These are phyloP conservation scores for Colletotrichum navitas DNA, from an alignment of 2,329 filamentous ascomycete species.

Conservation along the genomic window DNA sequence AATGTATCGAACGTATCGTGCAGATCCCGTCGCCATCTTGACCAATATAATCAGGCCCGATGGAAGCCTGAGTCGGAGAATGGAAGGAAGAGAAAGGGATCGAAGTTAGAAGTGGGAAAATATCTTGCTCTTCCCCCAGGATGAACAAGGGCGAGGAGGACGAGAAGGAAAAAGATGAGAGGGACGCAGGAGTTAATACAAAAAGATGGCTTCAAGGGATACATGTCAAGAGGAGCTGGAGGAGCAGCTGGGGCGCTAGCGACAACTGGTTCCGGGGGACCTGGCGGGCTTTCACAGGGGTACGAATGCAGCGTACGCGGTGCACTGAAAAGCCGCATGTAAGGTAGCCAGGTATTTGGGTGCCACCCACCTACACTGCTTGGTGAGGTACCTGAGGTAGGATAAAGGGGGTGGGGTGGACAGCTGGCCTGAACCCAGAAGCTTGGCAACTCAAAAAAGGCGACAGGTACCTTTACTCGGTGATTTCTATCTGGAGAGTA, in stretches of 20 bases:
- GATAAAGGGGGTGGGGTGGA: conserved; percentile 30
- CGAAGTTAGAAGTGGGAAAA: conserved; percentile 14
- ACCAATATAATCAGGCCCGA: conserved; percentile 39
- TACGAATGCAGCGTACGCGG: conserved; percentile 38
- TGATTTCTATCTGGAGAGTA: background rate
- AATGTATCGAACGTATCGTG: conserved; percentile 82
- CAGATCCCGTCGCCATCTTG: conserved; percentile 75
- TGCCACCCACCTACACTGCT: too few species aligned
- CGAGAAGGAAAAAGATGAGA: background rate
- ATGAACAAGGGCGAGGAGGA: conserved; percentile 10
- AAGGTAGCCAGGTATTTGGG: background rate
- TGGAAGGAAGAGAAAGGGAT: conserved; percentile 4
- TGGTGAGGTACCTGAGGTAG: too few species aligned
- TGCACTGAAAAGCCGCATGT: background rate
- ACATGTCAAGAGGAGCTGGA: conserved; percentile 36
- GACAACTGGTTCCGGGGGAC: conserved; percentile 12
- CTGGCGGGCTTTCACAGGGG: conserved; percentile 31
- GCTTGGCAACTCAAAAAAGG: conserved; percentile 29
- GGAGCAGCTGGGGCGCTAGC: conserved; percentile 16
- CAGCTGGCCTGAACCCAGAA: conserved; percentile 33
- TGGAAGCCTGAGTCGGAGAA: conserved; percentile 1
- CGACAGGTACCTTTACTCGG: background rate
- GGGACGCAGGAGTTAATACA: conserved; percentile 15
- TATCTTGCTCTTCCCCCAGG: conserved; percentile 4
- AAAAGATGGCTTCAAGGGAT: conserved; percentile 26